Base-by-base conservation (phyloP, 345 rosid species). In the Chamaenerion angustifolium region DNA sequence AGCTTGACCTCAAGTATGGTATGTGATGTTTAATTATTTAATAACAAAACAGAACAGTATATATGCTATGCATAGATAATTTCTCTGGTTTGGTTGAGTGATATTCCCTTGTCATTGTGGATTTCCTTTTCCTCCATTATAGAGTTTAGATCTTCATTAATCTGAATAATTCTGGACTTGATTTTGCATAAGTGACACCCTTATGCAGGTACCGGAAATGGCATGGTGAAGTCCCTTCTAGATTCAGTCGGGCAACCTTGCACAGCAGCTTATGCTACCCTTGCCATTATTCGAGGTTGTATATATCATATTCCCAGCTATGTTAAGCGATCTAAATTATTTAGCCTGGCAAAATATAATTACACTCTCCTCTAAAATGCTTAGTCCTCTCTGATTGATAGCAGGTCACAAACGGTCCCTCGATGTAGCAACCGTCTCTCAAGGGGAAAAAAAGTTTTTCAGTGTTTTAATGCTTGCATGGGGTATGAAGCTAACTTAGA, bases 391-490 rank as follows among this genome's bases (percentile, higher is more conserved):
- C 14, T 25, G 21, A 16, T 11, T 15, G 19, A n/a, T 65, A 54
- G 43, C 64, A 92, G 98, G 98, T 16, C 80, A 68, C 71, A 84
- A 70, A 56, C 57, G 76, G 59, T 63, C 75, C 18, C 64, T 92
- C 68, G 99, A 88, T 70, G 90, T 88, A 10, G 88, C 96, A 40
- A 79, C 96, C 55, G 71, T 88, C 52, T 49, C 61, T 50, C 99
- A 92, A 71, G 82, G 88, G 57, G 62, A 69, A 51, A 76, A 71
- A 46, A 80, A 64, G 68, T 82, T 75, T 62, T 80, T 74, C 61
- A 84, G 98, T 45, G 80, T 88, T 64, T 71, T 88, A 72, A 92
- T 84, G 95, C 88, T 92, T 56, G 87, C 98, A 19, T 92, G 96
- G 98, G 96, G 94, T 92, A 87, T 48, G 48, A 17, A 16, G 8